Base-by-base conservation (phyloP, 169 alveolate genomes). In the Nephromyces sp. region DNA sequence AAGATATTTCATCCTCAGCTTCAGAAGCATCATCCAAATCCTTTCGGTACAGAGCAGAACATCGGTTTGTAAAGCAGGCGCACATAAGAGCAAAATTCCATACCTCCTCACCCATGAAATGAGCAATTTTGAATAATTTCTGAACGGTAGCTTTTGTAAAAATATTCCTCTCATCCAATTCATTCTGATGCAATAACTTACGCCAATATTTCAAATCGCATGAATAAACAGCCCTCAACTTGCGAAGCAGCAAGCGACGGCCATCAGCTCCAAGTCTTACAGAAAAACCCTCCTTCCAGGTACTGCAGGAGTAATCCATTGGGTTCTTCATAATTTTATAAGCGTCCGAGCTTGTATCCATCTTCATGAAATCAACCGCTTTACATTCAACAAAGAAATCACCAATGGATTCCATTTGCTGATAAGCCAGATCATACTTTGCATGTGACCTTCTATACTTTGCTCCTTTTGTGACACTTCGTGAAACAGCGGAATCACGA, bases 231-330 rank as follows among this genome's bases (percentile, higher is more conserved):
- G 77, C 83, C 6, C 83, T 68, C 1, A 77, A 78, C 30, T 77
- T 77, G n/a, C 83, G 72, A 35, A 77, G 66, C 52, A 77, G 57
- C 52, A 77, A 70, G 30, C 83, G 77, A 53, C 83, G 83, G 2
- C 83, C 77, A 24, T 77, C 83, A 21, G 83, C 83, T 1, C 83
- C 83, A 21, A 77, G 75, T 2, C 77, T 77, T 74, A 74, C 66
- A 4, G 78, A 74, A 31, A 63, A 8, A 3, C 83, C 83, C 43
- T 70, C 61, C 32, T 22, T 63, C 83, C 83, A 77, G 22, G 77
- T 43, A 31, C 66, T 74, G 22, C 71, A 51, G 32, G 83, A 61
- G 52, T 77, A 77, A 35, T 28, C 70, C 1, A 70, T 71, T 5
- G 83, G 83, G 52, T 77, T 69, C 30, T 57, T 33, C 74, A 77